Evolutionary conservation across 257 asterid species (phyloP).

Genomic region (Nicotiana noctiflora): DNA sequence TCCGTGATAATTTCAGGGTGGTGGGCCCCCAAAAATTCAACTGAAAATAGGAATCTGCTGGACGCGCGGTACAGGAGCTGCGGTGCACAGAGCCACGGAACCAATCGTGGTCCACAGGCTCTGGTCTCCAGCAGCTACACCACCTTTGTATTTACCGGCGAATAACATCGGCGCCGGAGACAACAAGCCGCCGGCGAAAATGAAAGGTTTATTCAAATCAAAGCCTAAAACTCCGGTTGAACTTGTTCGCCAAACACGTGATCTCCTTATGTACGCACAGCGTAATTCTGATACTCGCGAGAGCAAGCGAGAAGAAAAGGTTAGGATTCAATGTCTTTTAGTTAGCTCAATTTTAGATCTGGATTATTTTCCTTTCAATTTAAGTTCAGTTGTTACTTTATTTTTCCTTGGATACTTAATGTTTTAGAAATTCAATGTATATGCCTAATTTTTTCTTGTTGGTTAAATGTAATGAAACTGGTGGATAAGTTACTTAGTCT

Average conservation of each 20-base stretch:
- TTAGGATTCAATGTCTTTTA: conserved; percentile 2
- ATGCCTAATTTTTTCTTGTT: neutral
- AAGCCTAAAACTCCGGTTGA: conserved; percentile 65
- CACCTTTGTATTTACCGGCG: neutral
- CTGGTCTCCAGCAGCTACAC: conserved; percentile 18
- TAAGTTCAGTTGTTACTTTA: neutral
- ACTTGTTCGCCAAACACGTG: conserved; percentile 63
- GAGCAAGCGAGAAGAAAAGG: conserved; percentile 85
- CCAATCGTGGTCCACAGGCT: conserved; percentile 33
- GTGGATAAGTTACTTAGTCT: neutral
- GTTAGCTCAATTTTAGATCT: neutral
- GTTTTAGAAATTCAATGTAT: neutral
- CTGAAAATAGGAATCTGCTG: conserved; percentile 6
- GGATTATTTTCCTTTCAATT: neutral
- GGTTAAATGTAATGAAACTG: neutral
- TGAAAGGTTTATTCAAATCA: conserved; percentile 32
- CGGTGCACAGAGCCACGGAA: conserved; percentile 32
- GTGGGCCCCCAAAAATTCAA: neutral
- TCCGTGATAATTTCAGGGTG: neutral
- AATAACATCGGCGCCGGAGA: neutral
- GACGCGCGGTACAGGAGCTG: conserved; percentile 7
- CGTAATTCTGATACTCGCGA: conserved; percentile 37
- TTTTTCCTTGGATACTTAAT: neutral
- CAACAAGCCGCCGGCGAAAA: conserved; percentile 3
- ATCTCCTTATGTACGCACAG: conserved; percentile 61